phyloP scores from a whole-genome alignment of 805 yeast genomes.

The Schizosaccharomyces cryophilus region DNA sequence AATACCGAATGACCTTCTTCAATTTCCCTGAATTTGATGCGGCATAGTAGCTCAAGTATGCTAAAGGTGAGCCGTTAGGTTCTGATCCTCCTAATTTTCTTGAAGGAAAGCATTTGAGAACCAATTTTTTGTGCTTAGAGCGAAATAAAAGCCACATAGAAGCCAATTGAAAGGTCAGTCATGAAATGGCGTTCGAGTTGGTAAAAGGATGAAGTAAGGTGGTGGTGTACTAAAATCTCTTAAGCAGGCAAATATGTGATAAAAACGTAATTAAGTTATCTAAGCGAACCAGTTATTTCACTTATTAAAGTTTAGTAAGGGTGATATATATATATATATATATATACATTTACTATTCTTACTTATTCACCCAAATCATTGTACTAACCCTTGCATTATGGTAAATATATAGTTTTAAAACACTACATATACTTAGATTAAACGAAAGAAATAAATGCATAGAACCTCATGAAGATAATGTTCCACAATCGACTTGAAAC shows the following conservation, averaged over 20 bases:
- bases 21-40: not conserved
- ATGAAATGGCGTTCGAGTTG: not conserved
- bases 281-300: not conserved
- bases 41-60: not conserved
- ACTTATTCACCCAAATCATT: no score
- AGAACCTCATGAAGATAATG: no score
- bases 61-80: not conserved
- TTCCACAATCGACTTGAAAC: no score
- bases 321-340: no score
- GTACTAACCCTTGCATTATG: no score
- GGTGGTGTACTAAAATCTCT: not conserved
- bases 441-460: no score
- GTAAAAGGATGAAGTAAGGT: not conserved
- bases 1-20: not conserved
- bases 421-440: no score
- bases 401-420: no score
- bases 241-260: not conserved
- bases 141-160: not conserved
- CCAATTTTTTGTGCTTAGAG: not conserved
- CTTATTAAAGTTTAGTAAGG: no score
- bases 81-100: not conserved
- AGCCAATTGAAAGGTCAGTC: not conserved
- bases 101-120: not conserved
- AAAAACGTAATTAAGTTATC: no score
- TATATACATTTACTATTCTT: no score